Conservation (phyloP, 352 stramenopile species). For the Globisporangium cederbergense region DNA sequence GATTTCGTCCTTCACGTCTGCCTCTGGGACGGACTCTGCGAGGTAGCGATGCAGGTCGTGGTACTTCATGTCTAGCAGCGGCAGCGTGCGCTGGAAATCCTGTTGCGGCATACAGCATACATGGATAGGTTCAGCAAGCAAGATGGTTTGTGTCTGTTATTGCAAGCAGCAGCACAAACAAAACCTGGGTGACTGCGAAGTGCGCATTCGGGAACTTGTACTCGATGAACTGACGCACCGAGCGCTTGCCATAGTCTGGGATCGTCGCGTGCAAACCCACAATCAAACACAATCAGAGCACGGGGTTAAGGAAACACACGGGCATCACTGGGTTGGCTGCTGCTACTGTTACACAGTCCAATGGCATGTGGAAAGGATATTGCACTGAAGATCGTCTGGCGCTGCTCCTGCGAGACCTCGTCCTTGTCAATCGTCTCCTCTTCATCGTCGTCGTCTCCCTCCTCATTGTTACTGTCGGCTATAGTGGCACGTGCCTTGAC, state of each 20-base stretch:
- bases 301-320: constrained; percentile 22
- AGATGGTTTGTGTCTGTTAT: not conserved
- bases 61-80: constrained; percentile 36
- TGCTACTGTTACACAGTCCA: not conserved
- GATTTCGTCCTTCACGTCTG: constrained; percentile 16
- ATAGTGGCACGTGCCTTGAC: not conserved
- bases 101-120: constrained; percentile 21
- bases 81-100: constrained; percentile 71
- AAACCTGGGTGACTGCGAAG: constrained; percentile 66
- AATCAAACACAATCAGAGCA: constrained; percentile 15
- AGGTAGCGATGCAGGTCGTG: constrained; percentile 44
- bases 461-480: constrained; percentile 6
- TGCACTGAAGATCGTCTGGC: constrained; percentile 78
- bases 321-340: not conserved
- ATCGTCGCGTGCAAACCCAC: constrained; percentile 56
- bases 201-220: constrained; percentile 68
- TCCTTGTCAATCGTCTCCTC: constrained; percentile 16
- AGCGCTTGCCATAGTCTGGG: constrained; percentile 73
- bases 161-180: not conserved
- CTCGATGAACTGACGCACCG: constrained; percentile 63
- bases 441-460: constrained; percentile 16
- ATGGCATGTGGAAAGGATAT: constrained; percentile 46
- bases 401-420: constrained; percentile 25
- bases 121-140: not conserved
- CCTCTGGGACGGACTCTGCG: not conserved